Conservation (phyloP, 2,329 filamentous ascomycete genomes). For the Alternaria novae-zelandiae region DNA sequence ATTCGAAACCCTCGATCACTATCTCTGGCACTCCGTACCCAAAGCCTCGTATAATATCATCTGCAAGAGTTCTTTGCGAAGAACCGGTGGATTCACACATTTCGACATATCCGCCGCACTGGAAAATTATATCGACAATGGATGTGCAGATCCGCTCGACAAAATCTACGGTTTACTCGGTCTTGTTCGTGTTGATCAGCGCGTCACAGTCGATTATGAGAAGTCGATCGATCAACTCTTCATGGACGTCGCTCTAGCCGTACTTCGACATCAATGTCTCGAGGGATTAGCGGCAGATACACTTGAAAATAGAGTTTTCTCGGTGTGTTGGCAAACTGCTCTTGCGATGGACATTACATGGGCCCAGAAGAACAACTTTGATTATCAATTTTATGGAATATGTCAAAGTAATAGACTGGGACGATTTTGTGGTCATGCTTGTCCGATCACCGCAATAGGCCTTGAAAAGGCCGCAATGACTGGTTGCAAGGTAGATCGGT, state of each 20-base stretch:
- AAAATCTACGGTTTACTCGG: not conserved
- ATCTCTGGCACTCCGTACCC: no score
- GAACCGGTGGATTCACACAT: not conserved
- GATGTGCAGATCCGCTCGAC: not conserved
- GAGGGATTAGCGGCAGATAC: not conserved
- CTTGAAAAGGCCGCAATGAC: not conserved
- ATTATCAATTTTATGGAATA: fast-evolving
- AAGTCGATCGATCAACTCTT: not conserved
- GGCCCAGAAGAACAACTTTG: fast-evolving
- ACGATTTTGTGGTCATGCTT: not conserved
- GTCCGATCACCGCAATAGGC: not conserved
- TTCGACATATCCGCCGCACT: fast-evolving
- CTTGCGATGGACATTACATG: not conserved
- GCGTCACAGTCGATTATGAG: not conserved
- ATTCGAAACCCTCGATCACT: not conserved
- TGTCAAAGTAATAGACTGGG: not conserved
- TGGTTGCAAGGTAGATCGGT: not conserved
- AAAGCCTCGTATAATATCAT: fast-evolving
- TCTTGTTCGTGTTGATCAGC: fast-evolving
- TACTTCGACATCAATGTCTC: not conserved
- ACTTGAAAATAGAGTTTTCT: no score
- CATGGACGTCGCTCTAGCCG: fast-evolving
- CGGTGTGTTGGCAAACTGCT: not conserved
- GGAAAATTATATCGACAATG: not conserved
- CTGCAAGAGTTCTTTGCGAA: not conserved